phyloP scores from a whole-genome alignment of 2,329 filamentous ascomycete species.

The Metarhizium brunneum region DNA sequence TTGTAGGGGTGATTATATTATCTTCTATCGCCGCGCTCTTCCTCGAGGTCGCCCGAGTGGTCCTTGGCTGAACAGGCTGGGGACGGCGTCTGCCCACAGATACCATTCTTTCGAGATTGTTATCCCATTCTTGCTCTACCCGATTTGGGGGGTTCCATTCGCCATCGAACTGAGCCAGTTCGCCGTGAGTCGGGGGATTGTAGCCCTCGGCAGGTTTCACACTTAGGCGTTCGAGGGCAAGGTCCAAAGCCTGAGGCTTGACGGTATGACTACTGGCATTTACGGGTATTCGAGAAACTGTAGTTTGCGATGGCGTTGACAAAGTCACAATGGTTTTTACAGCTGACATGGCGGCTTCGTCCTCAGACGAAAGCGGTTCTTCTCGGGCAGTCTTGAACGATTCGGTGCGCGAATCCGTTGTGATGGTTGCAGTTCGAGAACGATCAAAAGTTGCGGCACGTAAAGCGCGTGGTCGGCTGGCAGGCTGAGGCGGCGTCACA shows the following conservation, averaged over 20 bases:
- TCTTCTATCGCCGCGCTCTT: slow-evolving; percentile 33
- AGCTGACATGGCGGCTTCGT: slow-evolving; percentile 38
- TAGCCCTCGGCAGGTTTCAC: slow-evolving; percentile 29
- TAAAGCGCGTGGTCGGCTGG: slow-evolving; percentile 31
- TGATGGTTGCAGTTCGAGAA: slow-evolving; percentile 45
- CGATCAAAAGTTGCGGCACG: slow-evolving; percentile 41
- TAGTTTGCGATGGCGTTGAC: slow-evolving; percentile 33
- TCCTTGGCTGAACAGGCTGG: not conserved
- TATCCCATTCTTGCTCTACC: slow-evolving; percentile 46
- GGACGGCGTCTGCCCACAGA: slow-evolving; percentile 38
- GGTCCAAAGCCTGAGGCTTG: slow-evolving; percentile 26
- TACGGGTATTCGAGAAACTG: slow-evolving; percentile 29
- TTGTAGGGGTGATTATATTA: slow-evolving; percentile 37
- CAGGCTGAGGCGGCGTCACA: slow-evolving; percentile 57
- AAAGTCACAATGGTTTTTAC: slow-evolving; percentile 30
- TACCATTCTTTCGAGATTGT: slow-evolving; percentile 43
- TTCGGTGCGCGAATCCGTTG: slow-evolving; percentile 52
- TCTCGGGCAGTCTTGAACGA: slow-evolving; percentile 67
- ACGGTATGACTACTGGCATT: slow-evolving; percentile 8
- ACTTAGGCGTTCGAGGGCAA: slow-evolving; percentile 33
- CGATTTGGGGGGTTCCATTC: slow-evolving; percentile 43
- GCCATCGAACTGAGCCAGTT: slow-evolving; percentile 49
- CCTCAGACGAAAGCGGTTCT: slow-evolving; percentile 52
- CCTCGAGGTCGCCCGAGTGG: not conserved
- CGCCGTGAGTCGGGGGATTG: slow-evolving; percentile 34